These are phyloP conservation scores for Amyloporia xantha DNA, from an alignment of 768 basidiomycete species.

Conservation along the genomic window DNA sequence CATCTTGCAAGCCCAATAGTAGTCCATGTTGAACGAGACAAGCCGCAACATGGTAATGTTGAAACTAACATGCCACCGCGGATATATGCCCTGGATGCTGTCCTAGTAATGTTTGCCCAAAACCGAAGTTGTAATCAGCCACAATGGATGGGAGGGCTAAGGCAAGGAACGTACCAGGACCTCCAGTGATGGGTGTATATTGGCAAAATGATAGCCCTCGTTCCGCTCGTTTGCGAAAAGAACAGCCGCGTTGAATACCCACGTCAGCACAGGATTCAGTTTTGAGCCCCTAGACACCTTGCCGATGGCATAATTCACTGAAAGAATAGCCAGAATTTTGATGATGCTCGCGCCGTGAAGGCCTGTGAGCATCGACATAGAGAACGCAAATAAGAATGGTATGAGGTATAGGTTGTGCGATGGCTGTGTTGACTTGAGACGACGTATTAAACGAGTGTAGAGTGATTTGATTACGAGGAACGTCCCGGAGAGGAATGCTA, in stretches of 20 bases:
- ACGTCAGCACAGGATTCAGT: conserved; percentile 50
- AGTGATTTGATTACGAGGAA: conserved; percentile 52
- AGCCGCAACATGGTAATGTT: conserved; percentile 95
- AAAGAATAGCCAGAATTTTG: conserved; percentile 72
- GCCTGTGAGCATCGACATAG: conserved; percentile 55
- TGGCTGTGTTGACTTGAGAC: conserved; percentile 19
- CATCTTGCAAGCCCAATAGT: conserved; percentile 68
- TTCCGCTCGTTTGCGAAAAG: conserved; percentile 74
- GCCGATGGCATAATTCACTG: conserved; percentile 61
- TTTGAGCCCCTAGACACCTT: conserved; percentile 37
- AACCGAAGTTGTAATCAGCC: neutral
- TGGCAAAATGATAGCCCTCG: conserved; percentile 65
- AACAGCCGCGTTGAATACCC: conserved; percentile 70
- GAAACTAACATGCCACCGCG: conserved; percentile 90
- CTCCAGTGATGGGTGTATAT: conserved; percentile 46
- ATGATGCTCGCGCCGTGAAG: conserved; percentile 78
- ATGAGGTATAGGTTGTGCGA: conserved; percentile 34
- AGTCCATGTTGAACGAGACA: conserved; percentile 90
- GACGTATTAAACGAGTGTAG: conserved; percentile 30
- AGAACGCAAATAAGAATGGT: conserved; percentile 55
- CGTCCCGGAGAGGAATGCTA: conserved; percentile 42
- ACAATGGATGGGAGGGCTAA: no score
- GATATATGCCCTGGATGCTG: conserved; percentile 63
- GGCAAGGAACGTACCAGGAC: conserved; percentile 45
- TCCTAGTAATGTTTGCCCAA: conserved; percentile 51